These are phyloP conservation scores for Xerocomellus amylosporus DNA, from an alignment of 768 basidiomycete species.

Conservation along the genomic window DNA sequence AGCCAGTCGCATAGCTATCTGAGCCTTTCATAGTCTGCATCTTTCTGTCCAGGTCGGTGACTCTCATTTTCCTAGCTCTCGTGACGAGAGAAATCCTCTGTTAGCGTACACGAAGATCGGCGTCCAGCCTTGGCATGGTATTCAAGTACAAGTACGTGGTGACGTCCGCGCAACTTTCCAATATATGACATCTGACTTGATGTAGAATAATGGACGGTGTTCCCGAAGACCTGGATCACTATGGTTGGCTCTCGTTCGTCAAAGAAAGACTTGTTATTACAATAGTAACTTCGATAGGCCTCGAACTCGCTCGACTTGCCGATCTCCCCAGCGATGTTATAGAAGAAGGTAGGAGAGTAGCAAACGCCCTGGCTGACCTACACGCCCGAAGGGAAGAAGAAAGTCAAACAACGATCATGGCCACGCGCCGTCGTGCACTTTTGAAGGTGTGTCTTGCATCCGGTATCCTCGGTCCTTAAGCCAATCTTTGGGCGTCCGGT, in stretches of 20 bases:
- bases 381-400: slow-evolving; percentile 57
- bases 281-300: slow-evolving; percentile 47
- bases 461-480: neutral
- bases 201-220: slow-evolving; percentile 72
- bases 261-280: neutral
- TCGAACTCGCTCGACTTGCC: slow-evolving; percentile 85
- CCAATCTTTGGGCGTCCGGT: neutral
- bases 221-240: slow-evolving; percentile 61
- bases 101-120: slow-evolving; percentile 54
- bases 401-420: slow-evolving; percentile 58
- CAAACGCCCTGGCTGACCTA: slow-evolving; percentile 54
- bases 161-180: neutral
- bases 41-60: slow-evolving; percentile 68
- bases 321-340: slow-evolving; percentile 78
- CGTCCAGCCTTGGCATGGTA: slow-evolving; percentile 60
- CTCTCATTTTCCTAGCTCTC: neutral
- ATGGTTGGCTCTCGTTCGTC: slow-evolving; percentile 47
- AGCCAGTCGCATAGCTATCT: neutral
- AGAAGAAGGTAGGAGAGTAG: slow-evolving; percentile 56
- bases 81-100: neutral
- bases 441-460: slow-evolving; percentile 52
- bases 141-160: slow-evolving; percentile 72
- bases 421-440: slow-evolving; percentile 63
- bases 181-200: neutral
- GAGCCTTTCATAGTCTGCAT: slow-evolving; percentile 56